Conservation (phyloP, 129 eudicot genomes). For the Lactuca saligna region DNA sequence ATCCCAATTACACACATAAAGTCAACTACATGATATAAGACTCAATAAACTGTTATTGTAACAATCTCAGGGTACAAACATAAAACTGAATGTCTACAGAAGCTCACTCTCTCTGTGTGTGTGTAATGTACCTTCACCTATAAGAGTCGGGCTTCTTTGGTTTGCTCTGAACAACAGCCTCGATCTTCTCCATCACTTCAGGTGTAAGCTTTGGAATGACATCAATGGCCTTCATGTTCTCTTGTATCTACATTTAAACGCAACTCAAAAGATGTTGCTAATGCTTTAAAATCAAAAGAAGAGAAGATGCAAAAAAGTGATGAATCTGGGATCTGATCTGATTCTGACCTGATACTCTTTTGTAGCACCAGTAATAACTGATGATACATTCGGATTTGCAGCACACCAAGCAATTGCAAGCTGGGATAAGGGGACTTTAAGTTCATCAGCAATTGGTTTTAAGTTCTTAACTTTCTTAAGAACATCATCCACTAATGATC, state of each 20-base stretch:
- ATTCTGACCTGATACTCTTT: constrained; percentile 74
- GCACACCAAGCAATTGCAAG: constrained; percentile 98
- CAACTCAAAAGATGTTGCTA: constrained; percentile 2
- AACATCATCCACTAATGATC: constrained; percentile 85
- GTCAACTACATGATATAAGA: constrained; percentile 7
- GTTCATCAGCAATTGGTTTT: constrained; percentile 80
- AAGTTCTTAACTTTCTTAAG: constrained; percentile 68
- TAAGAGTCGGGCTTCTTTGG: constrained; percentile 83
- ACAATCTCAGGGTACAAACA: constrained; percentile 1
- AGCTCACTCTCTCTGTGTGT: constrained; percentile 12
- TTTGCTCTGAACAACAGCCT: constrained; percentile 74
- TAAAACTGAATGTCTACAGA: neutral
- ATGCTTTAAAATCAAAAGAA: neutral
- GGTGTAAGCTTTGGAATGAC: constrained; percentile 86
- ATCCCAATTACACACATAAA: neutral
- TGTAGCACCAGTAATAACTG: constrained; percentile 93
- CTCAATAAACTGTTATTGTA: constrained; percentile 20
- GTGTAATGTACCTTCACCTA: constrained; percentile 38
- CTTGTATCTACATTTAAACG: constrained; percentile 57
- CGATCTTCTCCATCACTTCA: constrained; percentile 74
- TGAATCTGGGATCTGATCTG: constrained; percentile 27
- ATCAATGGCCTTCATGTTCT: constrained; percentile 85
- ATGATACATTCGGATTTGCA: constrained; percentile 83
- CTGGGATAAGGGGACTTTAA: constrained; percentile 74
- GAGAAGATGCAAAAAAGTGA: constrained; percentile 1